These are phyloP conservation scores for Cyclotella distinguenda DNA, from an alignment of 108 stramenopile species.

Conservation along the genomic window DNA sequence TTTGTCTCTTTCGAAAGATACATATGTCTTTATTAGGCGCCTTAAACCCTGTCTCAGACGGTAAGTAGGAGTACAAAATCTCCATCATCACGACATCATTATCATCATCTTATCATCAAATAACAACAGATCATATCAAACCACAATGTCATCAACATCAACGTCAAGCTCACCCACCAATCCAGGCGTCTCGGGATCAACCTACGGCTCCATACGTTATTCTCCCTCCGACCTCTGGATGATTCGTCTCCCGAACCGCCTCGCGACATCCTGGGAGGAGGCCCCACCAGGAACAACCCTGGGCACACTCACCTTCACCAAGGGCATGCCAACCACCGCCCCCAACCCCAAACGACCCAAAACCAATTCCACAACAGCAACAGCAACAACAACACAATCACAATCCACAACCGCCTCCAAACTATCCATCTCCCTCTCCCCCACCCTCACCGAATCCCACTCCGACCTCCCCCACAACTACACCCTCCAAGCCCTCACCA, in stretches of 20 bases:
- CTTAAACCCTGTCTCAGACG: too few relatives aligned
- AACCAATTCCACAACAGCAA: slow-evolving; percentile 14
- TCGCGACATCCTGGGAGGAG: slow-evolving; percentile 70
- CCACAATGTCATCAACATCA: slow-evolving; percentile 1
- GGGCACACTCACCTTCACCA: slow-evolving; percentile 83
- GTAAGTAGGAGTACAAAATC: too few relatives aligned
- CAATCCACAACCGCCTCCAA: slow-evolving; percentile 21
- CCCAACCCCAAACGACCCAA: slow-evolving; percentile 32
- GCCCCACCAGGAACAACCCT: slow-evolving; percentile 78
- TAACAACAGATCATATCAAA: background rate
- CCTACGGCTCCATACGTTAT: slow-evolving; percentile 42
- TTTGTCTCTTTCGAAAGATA: too few relatives aligned
- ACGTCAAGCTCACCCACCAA: background rate
- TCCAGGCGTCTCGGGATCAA: slow-evolving; percentile 35
- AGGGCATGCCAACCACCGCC: slow-evolving; percentile 45
- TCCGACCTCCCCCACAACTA: slow-evolving; percentile 74
- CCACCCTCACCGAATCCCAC: slow-evolving; percentile 31
- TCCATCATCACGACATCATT: too few relatives aligned
- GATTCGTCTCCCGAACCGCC: slow-evolving; percentile 66
- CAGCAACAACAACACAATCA: too few relatives aligned
- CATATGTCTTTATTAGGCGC: too few relatives aligned
- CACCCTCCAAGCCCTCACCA: slow-evolving; percentile 83
- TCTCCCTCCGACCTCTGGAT: slow-evolving; percentile 61
- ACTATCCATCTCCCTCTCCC: slow-evolving; percentile 29
- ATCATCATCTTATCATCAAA: background rate